Percentiles rank a stretch among this genome's conserved stretches.
Evolutionary conservation across 768 basidiomycete genomes (phyloP).

Genomic region (Pisolithus albus): DNA sequence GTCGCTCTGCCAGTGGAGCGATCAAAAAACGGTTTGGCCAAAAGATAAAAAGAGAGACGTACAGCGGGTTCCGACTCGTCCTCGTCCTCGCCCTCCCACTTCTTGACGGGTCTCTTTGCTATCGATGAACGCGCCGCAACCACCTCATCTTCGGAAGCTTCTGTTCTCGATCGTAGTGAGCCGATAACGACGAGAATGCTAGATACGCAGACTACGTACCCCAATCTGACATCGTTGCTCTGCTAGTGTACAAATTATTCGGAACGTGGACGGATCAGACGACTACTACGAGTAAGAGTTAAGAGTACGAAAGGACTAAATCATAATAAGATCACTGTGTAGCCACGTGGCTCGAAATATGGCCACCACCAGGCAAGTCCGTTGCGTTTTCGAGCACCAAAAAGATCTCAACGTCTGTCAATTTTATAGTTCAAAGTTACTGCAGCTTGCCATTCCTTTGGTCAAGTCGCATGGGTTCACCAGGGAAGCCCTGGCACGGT

Average conservation of each 20-base stretch:
- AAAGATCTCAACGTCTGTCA: neutral
- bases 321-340: too few relatives aligned
- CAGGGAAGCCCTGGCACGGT: conserved; percentile 57
- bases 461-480: conserved; percentile 68
- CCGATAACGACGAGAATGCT: conserved; percentile 4
- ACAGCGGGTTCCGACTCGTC: conserved; percentile 77
- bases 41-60: conserved; percentile 19
- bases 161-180: conserved; percentile 26
- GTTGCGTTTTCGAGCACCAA: neutral
- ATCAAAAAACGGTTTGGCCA: neutral
- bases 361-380: conserved; percentile 14
- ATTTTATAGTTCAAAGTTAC: conserved; percentile 28
- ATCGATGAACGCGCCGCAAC: conserved; percentile 17
- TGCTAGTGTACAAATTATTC: conserved; percentile 5
- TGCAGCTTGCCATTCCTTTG: conserved; percentile 59
- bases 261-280: neutral
- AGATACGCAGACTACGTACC: conserved; percentile 24
- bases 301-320: neutral
- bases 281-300: neutral
- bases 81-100: conserved; percentile 91
- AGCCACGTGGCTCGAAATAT: neutral
- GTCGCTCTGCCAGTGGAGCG: conserved; percentile 58
- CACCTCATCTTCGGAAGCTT: conserved; percentile 32
- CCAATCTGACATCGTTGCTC: conserved; percentile 39
- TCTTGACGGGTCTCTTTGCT: conserved; percentile 36